Evolutionary conservation across 2,329 filamentous ascomycete genomes (phyloP).

Genomic region (Purpureocillium takamizusanense): DNA sequence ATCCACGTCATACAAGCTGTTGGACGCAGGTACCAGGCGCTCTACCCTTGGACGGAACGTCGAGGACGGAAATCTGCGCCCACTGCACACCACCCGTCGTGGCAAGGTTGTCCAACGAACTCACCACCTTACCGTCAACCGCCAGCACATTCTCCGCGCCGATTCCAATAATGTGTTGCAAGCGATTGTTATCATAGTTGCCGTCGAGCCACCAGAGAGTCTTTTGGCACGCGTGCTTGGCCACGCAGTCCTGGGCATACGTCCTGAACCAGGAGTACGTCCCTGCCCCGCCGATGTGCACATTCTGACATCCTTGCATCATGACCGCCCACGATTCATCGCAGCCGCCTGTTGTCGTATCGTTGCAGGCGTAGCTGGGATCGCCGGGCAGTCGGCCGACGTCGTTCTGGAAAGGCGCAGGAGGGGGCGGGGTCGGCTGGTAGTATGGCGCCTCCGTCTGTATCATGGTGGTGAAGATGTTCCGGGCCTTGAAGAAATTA

Average conservation of each 20-base stretch:
- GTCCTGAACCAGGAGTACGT: constrained; percentile 15
- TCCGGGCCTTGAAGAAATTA: constrained; percentile 34
- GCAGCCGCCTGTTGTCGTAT: constrained; percentile 7
- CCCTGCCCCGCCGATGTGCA: constrained; percentile 15
- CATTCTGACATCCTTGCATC: constrained; percentile 6
- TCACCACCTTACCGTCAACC: neutral
- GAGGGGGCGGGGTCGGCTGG: constrained; percentile 25
- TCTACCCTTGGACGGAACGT: too few relatives aligned
- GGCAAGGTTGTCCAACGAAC: too few relatives aligned
- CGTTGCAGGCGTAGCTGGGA: constrained; percentile 8
- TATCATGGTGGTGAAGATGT: constrained; percentile 49
- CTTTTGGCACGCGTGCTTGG: constrained; percentile 12
- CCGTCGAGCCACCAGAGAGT: constrained; percentile 6
- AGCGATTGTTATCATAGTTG: constrained; percentile 10
- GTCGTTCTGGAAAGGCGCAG: constrained; percentile 8
- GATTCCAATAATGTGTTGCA: constrained; percentile 18
- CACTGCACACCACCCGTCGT: too few relatives aligned
- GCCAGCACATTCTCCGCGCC: constrained; percentile 13
- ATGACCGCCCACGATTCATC: constrained; percentile 14
- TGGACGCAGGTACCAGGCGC: too few relatives aligned
- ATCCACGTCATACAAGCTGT: too few relatives aligned
- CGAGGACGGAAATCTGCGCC: too few relatives aligned
- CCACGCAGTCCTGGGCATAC: neutral
- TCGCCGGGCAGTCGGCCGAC: constrained; percentile 6
- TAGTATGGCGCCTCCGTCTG: constrained; percentile 62